These are phyloP conservation scores for Camelina sativa DNA, from an alignment of 345 rosid genomes.

Conservation along the genomic window DNA sequence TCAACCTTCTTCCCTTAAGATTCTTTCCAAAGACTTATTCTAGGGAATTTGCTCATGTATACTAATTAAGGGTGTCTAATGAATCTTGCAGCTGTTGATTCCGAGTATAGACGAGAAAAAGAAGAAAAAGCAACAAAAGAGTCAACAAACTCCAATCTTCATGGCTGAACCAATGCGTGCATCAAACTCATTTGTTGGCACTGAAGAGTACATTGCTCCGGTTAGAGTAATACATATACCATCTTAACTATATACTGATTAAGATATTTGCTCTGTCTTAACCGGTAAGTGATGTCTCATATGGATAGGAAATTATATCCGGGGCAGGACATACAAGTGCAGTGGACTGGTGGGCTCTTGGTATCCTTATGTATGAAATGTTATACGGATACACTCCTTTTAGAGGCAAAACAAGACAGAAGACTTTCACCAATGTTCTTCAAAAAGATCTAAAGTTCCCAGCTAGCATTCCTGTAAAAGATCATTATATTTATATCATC, in stretches of 20 bases:
- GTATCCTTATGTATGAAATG: slow-evolving; percentile 94
- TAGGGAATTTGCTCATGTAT: neutral
- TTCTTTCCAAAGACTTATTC: neutral
- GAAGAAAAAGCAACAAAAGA: slow-evolving; percentile 59
- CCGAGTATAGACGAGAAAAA: slow-evolving; percentile 65
- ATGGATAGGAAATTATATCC: slow-evolving; percentile 74
- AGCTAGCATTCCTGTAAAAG: slow-evolving; percentile 61
- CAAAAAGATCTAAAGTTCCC: slow-evolving; percentile 90
- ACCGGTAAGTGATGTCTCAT: slow-evolving; percentile 26
- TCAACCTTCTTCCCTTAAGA: neutral
- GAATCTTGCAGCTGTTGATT: slow-evolving; percentile 65
- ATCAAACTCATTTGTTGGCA: slow-evolving; percentile 96
- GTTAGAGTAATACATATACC: slow-evolving; percentile 48
- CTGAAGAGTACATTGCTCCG: slow-evolving; percentile 98
- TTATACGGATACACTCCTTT: slow-evolving; percentile 96
- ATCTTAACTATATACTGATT: neutral
- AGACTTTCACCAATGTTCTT: slow-evolving; percentile 87
- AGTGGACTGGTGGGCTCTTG: slow-evolving; percentile 99
- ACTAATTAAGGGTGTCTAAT: neutral
- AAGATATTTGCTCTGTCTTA: neutral
- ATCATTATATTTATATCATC: slow-evolving; percentile 9
- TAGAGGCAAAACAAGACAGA: slow-evolving; percentile 93
- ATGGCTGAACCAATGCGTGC: slow-evolving; percentile 97
- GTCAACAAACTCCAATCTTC: slow-evolving; percentile 71
- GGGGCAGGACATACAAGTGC: slow-evolving; percentile 97